phyloP scores from a whole-genome alignment of 2,329 filamentous ascomycete genomes.

The Eurotiales sp. region DNA sequence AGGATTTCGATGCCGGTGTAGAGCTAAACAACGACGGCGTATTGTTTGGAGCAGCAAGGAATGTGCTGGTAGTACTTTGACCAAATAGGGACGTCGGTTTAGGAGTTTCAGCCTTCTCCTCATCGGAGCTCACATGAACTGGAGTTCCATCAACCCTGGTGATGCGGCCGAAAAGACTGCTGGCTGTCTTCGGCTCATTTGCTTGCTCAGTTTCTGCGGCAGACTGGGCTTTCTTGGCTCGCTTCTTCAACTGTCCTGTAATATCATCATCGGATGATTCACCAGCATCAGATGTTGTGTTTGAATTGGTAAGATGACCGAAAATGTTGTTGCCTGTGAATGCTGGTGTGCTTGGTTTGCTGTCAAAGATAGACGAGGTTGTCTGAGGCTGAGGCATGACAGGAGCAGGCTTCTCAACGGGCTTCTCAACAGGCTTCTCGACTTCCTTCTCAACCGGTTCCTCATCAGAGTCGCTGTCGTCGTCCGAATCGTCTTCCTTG shows the following conservation, averaged over 20 bases:
- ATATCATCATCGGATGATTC: constrained; percentile 12
- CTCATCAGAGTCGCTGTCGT: constrained; percentile 28
- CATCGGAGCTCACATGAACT: constrained; percentile 13
- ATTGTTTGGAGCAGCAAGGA: neutral
- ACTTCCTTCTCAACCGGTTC: constrained; percentile 21
- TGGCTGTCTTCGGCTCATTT: neutral
- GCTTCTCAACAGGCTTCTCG: constrained; percentile 8
- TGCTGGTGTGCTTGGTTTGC: constrained; percentile 9
- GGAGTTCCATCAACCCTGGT: constrained; percentile 11
- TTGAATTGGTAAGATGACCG: constrained; percentile 12
- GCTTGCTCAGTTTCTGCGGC: neutral
- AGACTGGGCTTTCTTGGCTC: constrained; percentile 2
- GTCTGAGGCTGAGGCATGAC: neutral
- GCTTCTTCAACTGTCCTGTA: constrained; percentile 8
- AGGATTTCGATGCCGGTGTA: constrained; percentile 1
- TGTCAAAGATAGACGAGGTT: constrained; percentile 10
- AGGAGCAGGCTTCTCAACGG: neutral
- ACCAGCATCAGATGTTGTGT: constrained; percentile 9
- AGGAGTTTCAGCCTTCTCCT: constrained; percentile 9
- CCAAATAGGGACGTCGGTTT: constrained; percentile 9
- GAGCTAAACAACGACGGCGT: constrained; percentile 7
- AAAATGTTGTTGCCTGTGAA: constrained; percentile 11
- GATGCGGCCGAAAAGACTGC: constrained; percentile 12
- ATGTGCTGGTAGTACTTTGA: constrained; percentile 1
- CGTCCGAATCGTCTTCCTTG: constrained; percentile 10